These are phyloP conservation scores for Haplosporangium sp. DNA, from an alignment of 371 early-diverging fungal genomes.

Conservation along the genomic window DNA sequence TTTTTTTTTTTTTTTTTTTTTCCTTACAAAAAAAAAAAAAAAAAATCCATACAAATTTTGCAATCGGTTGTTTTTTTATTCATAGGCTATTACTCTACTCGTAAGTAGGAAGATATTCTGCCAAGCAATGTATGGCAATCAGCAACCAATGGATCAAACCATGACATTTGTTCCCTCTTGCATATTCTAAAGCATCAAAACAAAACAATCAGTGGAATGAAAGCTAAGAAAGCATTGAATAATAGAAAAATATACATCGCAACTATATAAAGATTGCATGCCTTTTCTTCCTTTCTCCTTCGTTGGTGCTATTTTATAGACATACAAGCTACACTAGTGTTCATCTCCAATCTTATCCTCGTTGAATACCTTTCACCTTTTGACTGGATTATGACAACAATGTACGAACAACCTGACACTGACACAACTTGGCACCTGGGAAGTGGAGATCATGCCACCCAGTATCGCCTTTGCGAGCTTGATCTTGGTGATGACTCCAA, in stretches of 20 bases:
- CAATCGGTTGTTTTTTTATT: not conserved
- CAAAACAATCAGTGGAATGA: not conserved
- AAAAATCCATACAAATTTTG: no score
- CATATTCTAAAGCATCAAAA: constrained; percentile 1
- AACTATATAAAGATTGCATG: not conserved
- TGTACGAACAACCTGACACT: constrained; percentile 8
- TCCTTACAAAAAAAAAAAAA: no score
- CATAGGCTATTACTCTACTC: not conserved
- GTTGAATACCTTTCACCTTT: not conserved
- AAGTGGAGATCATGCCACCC: not conserved
- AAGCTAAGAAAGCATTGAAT: not conserved
- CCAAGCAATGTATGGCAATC: constrained; percentile 3
- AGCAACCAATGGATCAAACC: constrained; percentile 6
- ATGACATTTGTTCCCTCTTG: not conserved
- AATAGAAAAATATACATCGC: not conserved
- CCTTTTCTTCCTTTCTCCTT: not conserved
- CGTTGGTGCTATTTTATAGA: not conserved
- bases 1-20: no score
- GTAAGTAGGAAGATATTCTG: not conserved
- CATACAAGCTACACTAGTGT: not conserved
- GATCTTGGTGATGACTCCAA: constrained; percentile 13
- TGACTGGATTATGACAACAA: not conserved
- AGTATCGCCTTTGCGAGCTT: constrained; percentile 1
- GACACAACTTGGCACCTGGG: constrained; percentile 5
- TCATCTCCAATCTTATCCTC: not conserved